phyloP scores from a whole-genome alignment of 148 eudicot species.

The Camellia lanceoleosa region DNA sequence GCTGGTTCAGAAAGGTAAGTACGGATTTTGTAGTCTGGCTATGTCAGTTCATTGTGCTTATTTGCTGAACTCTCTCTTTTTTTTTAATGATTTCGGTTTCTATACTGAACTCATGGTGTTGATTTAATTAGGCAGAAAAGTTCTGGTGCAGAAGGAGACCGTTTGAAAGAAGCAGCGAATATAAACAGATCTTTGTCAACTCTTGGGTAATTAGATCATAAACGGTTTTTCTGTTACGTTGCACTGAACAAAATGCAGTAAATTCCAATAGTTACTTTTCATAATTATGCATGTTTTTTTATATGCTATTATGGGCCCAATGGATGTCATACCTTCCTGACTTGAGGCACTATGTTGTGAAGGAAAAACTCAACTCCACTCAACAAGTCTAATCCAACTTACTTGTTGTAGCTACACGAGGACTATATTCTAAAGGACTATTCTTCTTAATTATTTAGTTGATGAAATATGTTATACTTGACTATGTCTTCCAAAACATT shows the following conservation, averaged over 20 bases:
- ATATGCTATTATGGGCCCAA: not conserved
- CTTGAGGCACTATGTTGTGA: not conserved
- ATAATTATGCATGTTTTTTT: not conserved
- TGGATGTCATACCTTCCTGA: not conserved
- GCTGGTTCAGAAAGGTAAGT: conserved; percentile 73
- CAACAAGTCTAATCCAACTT: not conserved
- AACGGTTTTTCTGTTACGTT: not conserved
- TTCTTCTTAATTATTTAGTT: not conserved
- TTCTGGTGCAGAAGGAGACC: conserved; percentile 73
- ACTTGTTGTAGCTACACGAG: not conserved
- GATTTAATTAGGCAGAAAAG: conserved; percentile 52
- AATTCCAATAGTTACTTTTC: conserved; percentile 7
- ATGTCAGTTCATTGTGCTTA: conserved; percentile 13
- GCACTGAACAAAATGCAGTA: conserved; percentile 3
- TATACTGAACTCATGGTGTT: conserved; percentile 10
- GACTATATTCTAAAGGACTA: not conserved
- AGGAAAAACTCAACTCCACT: not conserved
- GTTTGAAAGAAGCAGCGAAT: conserved; percentile 70
- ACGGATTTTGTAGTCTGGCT: not conserved
- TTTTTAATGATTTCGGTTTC: not conserved
- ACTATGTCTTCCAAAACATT: not conserved
- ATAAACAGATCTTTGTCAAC: conserved; percentile 69
- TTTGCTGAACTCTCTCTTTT: not conserved
- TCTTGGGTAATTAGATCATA: conserved; percentile 44
- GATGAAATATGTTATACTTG: not conserved